Evolutionary conservation across 1,284 basidiomycete species (phyloP).

Genomic region (Tilletia indica): DNA sequence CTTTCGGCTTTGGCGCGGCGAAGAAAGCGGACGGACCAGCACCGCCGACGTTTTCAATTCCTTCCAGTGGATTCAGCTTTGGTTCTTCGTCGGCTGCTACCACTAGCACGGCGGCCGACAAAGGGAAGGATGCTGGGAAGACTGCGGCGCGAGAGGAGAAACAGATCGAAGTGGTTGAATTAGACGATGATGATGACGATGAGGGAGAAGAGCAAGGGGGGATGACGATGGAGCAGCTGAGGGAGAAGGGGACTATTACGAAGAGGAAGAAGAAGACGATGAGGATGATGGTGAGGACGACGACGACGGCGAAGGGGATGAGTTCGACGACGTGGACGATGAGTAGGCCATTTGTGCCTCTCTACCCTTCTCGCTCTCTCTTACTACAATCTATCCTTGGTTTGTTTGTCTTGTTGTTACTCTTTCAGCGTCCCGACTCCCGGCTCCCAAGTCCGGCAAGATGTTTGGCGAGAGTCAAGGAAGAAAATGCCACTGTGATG

Average conservation of each 20-base stretch:
- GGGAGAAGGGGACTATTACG: not conserved
- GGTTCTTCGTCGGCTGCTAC: not conserved
- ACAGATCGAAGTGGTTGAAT: not conserved
- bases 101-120: not conserved
- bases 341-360: not conserved
- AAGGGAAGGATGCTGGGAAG: not conserved
- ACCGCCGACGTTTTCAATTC: conserved; percentile 3
- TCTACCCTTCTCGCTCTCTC: no score
- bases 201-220: not conserved
- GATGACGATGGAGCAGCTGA: not conserved
- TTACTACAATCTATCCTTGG: no score
- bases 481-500: no score
- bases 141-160: conserved; percentile 8
- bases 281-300: conserved; percentile 19
- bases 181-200: conserved; percentile 14
- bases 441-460: no score
- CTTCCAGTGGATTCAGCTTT: conserved; percentile 15
- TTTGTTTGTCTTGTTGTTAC: no score
- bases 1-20: not conserved
- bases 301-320: conserved; percentile 14
- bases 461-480: no score
- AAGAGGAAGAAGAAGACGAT: conserved; percentile 20
- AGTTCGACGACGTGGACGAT: conserved; percentile 8
- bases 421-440: no score
- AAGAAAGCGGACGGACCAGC: not conserved